Conservation (phyloP, 371 early-diverging fungal genomes). For the Lichtheimia corymbifera region DNA sequence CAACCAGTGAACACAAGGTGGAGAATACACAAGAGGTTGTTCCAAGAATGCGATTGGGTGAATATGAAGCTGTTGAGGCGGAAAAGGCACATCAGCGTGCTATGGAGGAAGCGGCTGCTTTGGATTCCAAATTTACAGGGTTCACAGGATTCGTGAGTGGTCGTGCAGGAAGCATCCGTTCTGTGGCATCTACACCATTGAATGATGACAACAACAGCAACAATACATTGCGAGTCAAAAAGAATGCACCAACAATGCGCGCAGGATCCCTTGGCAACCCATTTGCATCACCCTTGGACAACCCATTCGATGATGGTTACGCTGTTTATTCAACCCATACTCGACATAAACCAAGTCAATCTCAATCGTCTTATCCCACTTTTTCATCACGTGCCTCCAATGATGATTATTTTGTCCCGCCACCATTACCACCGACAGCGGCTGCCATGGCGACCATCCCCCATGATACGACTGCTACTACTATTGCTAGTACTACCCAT, state of each 20-base stretch:
- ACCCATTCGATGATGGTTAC: slow-evolving; percentile 44
- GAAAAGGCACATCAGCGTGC: slow-evolving; percentile 29
- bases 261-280: slow-evolving; percentile 16
- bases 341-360: slow-evolving; percentile 31
- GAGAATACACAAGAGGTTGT: slow-evolving; percentile 16
- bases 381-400: slow-evolving; percentile 11
- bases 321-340: slow-evolving; percentile 8
- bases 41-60: slow-evolving; percentile 33
- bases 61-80: slow-evolving; percentile 37
- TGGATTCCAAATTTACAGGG: slow-evolving; percentile 45
- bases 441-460: not conserved
- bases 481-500: not conserved
- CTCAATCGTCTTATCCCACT: slow-evolving; percentile 33
- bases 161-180: slow-evolving; percentile 2
- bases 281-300: slow-evolving; percentile 24
- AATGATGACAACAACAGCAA: not conserved
- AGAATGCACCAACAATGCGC: slow-evolving; percentile 4
- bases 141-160: slow-evolving; percentile 34
- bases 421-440: slow-evolving; percentile 8
- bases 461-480: no score
- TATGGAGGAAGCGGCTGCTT: slow-evolving; percentile 37
- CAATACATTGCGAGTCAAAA: slow-evolving; percentile 3
- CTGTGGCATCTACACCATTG: slow-evolving; percentile 19
- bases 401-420: slow-evolving; percentile 10
- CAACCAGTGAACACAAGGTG: slow-evolving; percentile 11